Base-by-base conservation (phyloP, 768 basidiomycete species). In the Leccinellum luteum region DNA sequence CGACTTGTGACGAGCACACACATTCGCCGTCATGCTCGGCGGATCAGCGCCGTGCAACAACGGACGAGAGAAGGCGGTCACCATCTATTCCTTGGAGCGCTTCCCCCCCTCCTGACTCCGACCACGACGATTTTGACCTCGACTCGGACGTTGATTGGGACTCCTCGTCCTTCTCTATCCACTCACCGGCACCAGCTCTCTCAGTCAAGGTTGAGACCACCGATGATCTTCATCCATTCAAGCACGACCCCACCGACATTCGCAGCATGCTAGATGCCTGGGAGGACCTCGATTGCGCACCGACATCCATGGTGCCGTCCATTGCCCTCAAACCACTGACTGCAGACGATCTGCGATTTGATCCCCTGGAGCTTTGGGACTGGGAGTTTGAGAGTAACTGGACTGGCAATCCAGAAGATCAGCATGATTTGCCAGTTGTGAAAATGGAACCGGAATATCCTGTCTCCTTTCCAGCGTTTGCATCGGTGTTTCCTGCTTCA, bases 81-180 rank as follows among this genome's bases (percentile, higher is more conserved):
- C 81, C 85, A 7, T 86, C 86, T 8, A 71, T 85, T 15, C 74
- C 84, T 3, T 77, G 74, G 67, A 85, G 81, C 43, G 82, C 83
- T 13, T 87, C 89, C 0, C 86, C 84, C 1, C 89, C 89, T 13
- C 89, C 89, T 4, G 87, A 90, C 63, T 88, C 79, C 28, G 82
- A 69, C 21, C 66, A 65, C 21, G 74, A 72, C 15, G 69, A 85
- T 59, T 78, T 80, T 58, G 85, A 78, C 59, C 54, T 75, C 6
- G 85, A 88, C 61, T 78, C 76, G 0, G 85, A 86, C 54, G 79
- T 81, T 1, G 76, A 80, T 52, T 85, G 81, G 79, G 85, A 87
- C 64, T 81, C 81, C 55, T 85, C 86, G 12, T 66, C 67, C 21
- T 38, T 60, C 30, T 67, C 63, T 47, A 52, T 51, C 8, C 59